Base-by-base conservation (phyloP, 2,329 filamentous ascomycete genomes). In the Myriosclerotinia scirpicola region DNA sequence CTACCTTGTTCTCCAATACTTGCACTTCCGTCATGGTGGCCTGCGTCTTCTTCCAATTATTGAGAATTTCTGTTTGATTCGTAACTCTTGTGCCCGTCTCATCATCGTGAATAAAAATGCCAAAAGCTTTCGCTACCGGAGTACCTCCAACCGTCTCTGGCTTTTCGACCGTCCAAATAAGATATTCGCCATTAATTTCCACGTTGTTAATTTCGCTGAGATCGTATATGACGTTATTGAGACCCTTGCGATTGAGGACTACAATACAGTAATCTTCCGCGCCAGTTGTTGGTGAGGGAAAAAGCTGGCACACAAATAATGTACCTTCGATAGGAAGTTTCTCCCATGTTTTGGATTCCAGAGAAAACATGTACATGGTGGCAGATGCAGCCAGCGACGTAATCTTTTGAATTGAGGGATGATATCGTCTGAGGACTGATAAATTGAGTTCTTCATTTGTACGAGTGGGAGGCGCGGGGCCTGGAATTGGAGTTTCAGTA, bases 361-460 rank as follows among this genome's bases (percentile, higher is more conserved):
- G 82, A 69, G 84, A 86, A 80, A 96, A 95, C 58, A 85, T 85
- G 81, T 97, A 98, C 71, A 97, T 85, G 46, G 95, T 91, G 36
- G 91, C 90, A 74, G 94, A 96, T 42, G 91, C 89, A 7, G 92
- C 92, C 71, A 95, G 90, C 69, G 90, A 89, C 70, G 92, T 82
- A 75, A 97, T 92, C 63, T 83, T 81, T 67, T 82, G 82, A 70
- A 97, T 87, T 67, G 86, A 84, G 42, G 92, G 90, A 67, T 92
- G 86, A 80, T 97, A 91, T 71, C 92, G 90, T 67, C 85, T 88
- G 46, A 98, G 84, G 50, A 97, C 94, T 59, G 87, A 83, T 71
- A 96, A 84, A 81, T 98, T 98, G 75, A 98, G 88, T 72, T 96
- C 90, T 65, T 90, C 90, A 78, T 93, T 95, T 69, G 89, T 89